Base-by-base conservation (phyloP, 768 basidiomycete genomes). In the Boletus tomentosulus region DNA sequence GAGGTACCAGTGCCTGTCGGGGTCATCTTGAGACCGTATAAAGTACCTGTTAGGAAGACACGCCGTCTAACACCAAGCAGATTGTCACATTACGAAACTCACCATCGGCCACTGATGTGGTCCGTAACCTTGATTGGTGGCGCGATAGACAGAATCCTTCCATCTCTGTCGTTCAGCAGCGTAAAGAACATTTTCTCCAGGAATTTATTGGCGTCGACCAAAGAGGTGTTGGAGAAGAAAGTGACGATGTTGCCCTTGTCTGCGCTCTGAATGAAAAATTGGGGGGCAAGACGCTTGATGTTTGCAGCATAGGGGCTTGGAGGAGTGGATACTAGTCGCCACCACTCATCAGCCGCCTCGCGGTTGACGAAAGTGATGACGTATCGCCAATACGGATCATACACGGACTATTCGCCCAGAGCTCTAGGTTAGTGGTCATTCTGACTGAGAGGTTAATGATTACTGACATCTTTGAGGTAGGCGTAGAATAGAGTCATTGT, bases 291-390 rank as follows among this genome's bases (percentile, higher is more conserved):
- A 41, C 39, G 52, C n/a, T 19, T n/a, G 30, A 53, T 30, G 25
- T 42, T 25, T 24, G 37, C 52, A 35, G 33, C 38, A 7, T 48
- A 55, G 16, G 54, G 48, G 31, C 54, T 45, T 6, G 54, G 9
- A 22, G 57, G 56, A 30, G 55, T 56, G 27, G 62, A 58, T 16
- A 69, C 48, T 10, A 51, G 38, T 16, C 65, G 50, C 60, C 58
- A 69, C 65, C 10, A n/a, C n/a, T n/a, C n/a, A n/a, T n/a, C n/a
- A n/a, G n/a, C n/a, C n/a, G n/a, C n/a, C n/a, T n/a, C n/a, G n/a
- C n/a, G n/a, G n/a, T n/a, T n/a, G n/a, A n/a, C n/a, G n/a, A n/a
- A n/a, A n/a, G n/a, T n/a, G n/a, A n/a, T n/a, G n/a, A n/a, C n/a
- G n/a, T n/a, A n/a, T n/a, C n/a, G n/a, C n/a, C n/a, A n/a, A n/a